Evolutionary conservation across 768 basidiomycete genomes (phyloP), one percentile per base, ranked within the genome.

Genomic region (Leucocoprinus birnbaumii): DNA sequence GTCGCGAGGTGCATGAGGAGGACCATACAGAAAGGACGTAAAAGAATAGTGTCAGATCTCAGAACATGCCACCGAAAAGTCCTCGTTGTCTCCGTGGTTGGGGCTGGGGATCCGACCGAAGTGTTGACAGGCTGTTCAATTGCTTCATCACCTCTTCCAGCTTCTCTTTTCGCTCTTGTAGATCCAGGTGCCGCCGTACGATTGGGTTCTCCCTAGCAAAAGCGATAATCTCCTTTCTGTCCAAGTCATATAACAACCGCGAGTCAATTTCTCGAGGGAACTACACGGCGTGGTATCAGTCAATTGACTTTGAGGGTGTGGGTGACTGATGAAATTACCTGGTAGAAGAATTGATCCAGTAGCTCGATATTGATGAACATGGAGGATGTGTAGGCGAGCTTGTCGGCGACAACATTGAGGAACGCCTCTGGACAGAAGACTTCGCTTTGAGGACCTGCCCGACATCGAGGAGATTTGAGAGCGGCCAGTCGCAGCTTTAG

Each of bases 361-460:
- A 99, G 78, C 68, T 99, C 97, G 56, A 99, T 97, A 73, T 94
- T 97, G 78, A 99, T 97, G 70, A 98, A 98, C 89, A 98, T 93
- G 2, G 95, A 85, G 2, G 94, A 92, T 0, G 96, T 98, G 65
- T 94, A 87, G 1, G 95, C 94, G 40, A 99, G 79, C 70, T 99
- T 98, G 68, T 98, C 92, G 2, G 97, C 94, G 19, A 99, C 94
- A 22, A 96, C 93, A 63, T 93, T 88, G 59, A 99, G 80, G 83
- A 98, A 98, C 0, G 91, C 90, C 68, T 99, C 97, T 0, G 97
- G 97, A 67, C 97, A 99, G 65, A 98, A 80, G 10, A 86, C 82
- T 51, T 94, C 89, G 60, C 83, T 93, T 56, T 93, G 86, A 5
- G 95, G 94, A 0, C 96, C 95, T 0, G 82, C 77, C 57, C 83